Base-by-base conservation (phyloP, 2,329 filamentous ascomycete genomes). In the Ramichloridium luteum region DNA sequence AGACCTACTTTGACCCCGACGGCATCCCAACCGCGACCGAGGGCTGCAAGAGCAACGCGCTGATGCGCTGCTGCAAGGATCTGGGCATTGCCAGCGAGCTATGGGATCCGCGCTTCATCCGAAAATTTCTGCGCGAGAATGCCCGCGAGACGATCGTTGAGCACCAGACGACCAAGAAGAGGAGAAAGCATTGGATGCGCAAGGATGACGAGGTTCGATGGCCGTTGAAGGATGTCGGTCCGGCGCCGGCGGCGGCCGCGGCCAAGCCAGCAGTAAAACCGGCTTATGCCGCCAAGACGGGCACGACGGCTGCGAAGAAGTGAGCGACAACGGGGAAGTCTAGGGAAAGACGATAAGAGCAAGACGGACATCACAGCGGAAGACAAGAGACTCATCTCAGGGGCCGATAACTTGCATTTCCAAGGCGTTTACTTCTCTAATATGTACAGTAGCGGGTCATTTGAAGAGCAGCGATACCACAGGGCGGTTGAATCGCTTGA, bases 31-130 rank as follows among this genome's bases (percentile, higher is more conserved):
- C 86, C 2, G 86, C 90, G 6, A 86, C 86, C 38, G 90, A 98
- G 61, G 90, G 90, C 32, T 93, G 85, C 69, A 94, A 94, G 61
- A 93, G 85, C 41, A 98, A 98, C 55, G 90, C 90, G 9, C 68
- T 98, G 45, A 92, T 96, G 77, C 81, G 90, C 36, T 96, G 88
- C 70, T 96, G 90, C 67, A 98, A 98, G 64, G 90, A 98, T 57
- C 64, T 98, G 17, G 90, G 90, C 20, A 80, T 98, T 43, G 90
- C 84, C 2, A 86, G 80, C 43, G 90, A 98, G 60, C 70, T 98
- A 13, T 98, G 90, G 90, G 90, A 98, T 61, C 90, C 90, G 20
- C 67, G 81, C 34, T 98, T 80, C 62, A 84, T 96, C 44, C 74
- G 81, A 48, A 72, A 71, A 47, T 98, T 84, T 62, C 80, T 80